Evolutionary conservation across 1,139 yeast genomes (phyloP).

Genomic region (Yamadazyma dendronema): DNA sequence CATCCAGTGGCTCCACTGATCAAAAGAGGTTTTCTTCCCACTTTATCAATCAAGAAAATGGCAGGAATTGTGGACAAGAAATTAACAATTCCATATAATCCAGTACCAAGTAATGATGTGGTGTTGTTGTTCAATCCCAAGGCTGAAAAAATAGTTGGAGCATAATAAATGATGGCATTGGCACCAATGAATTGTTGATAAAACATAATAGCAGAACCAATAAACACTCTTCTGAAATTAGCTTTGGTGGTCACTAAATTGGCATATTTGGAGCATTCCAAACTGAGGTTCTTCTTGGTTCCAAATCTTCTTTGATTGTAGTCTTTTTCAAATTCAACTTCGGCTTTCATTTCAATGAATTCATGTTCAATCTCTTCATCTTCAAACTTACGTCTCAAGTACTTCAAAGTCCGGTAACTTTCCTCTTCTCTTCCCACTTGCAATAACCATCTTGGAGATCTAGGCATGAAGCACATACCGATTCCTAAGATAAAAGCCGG

Average conservation of each 20-base stretch:
- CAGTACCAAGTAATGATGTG: conserved; percentile 37
- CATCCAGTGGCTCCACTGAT: conserved; percentile 45
- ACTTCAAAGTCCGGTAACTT: conserved; percentile 22
- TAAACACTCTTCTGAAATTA: conserved; percentile 44
- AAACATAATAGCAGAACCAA: conserved; percentile 62
- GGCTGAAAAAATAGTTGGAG: conserved; percentile 27
- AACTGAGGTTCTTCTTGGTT: conserved; percentile 11
- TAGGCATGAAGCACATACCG: conserved; percentile 20
- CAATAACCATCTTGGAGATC: conserved; percentile 24
- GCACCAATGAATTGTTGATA: conserved; percentile 72
- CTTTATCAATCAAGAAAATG: conserved; percentile 35
- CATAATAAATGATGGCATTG: conserved; percentile 71
- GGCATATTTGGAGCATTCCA: conserved; percentile 14
- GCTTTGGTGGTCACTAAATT: conserved; percentile 17
- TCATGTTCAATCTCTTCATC: conserved; percentile 18
- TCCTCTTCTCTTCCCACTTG: conserved; percentile 18
- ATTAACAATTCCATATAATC: conserved; percentile 56
- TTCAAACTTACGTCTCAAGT: conserved; percentile 13
- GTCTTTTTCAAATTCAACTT: conserved; percentile 18
- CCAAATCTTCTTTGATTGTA: conserved; percentile 16
- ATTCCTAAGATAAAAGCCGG: conserved; percentile 21
- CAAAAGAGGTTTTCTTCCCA: conserved; percentile 46
- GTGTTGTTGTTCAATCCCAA: conserved; percentile 18
- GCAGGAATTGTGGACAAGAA: conserved; percentile 46
- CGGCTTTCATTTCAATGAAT: conserved; percentile 20